Percentiles rank a stretch among this genome's conserved stretches.
These are phyloP conservation scores for Rhodocollybia butyracea DNA, from an alignment of 768 basidiomycete species.

Conservation along the genomic window DNA sequence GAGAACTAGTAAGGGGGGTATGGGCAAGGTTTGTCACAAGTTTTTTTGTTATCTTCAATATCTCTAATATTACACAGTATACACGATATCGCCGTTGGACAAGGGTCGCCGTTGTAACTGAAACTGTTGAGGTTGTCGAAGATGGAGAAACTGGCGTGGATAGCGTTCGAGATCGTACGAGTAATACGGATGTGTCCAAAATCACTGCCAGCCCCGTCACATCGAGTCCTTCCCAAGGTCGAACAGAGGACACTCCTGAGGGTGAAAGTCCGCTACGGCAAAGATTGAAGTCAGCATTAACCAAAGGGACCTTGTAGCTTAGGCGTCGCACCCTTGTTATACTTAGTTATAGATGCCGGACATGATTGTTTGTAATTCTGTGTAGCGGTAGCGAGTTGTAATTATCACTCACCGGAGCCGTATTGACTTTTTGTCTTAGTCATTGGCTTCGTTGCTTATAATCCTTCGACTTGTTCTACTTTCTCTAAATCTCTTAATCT, in stretches of 20 bases:
- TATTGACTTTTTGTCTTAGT: neutral
- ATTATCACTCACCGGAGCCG: neutral
- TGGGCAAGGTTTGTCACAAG: conserved; percentile 64
- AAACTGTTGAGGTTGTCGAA: conserved; percentile 59
- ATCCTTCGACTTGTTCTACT: conserved; percentile 27
- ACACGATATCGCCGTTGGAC: conserved; percentile 87
- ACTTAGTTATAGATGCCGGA: too few relatives aligned
- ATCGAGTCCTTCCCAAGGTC: neutral
- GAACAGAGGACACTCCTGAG: neutral
- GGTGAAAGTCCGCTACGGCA: conserved; percentile 7
- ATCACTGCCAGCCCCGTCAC: neutral
- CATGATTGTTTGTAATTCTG: neutral
- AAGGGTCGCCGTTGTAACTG: conserved; percentile 73
- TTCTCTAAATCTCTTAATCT: neutral
- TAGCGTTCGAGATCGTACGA: conserved; percentile 2
- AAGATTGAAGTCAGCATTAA: conserved; percentile 7
- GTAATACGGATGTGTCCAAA: neutral
- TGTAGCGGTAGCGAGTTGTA: neutral
- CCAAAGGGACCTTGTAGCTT: neutral
- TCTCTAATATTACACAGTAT: conserved; percentile 44
- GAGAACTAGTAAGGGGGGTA: conserved; percentile 68
- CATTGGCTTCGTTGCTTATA: conserved; percentile 8
- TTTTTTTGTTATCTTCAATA: conserved; percentile 1
- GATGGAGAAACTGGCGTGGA: conserved; percentile 31
- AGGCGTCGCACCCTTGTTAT: too few relatives aligned